phyloP scores from a whole-genome alignment of 192 early-diverging fungal species.

The Umbelopsis vinacea region DNA sequence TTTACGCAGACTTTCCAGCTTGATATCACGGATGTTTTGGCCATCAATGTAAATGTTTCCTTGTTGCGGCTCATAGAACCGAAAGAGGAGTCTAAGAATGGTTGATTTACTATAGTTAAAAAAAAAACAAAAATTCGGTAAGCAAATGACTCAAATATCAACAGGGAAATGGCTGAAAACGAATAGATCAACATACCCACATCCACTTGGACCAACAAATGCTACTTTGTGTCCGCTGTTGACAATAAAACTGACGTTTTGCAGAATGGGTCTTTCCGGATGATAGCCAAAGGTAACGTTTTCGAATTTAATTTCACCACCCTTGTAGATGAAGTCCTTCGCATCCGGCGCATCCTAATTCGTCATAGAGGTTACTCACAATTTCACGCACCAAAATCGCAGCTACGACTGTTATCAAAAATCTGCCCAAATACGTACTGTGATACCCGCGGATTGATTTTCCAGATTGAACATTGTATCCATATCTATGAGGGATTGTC shows the following conservation, averaged over 20 bases:
- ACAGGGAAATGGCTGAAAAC: slow-evolving; percentile 42
- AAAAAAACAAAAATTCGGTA: slow-evolving; percentile 52
- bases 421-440: slow-evolving; percentile 50
- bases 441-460: slow-evolving; percentile 46
- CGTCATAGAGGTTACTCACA: no score
- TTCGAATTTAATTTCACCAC: slow-evolving; percentile 85
- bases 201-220: slow-evolving; percentile 93
- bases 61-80: slow-evolving; percentile 87
- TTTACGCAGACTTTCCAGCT: slow-evolving; percentile 77
- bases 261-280: slow-evolving; percentile 59
- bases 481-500: slow-evolving; percentile 97
- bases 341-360: slow-evolving; percentile 62
- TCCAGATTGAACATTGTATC: slow-evolving; percentile 93
- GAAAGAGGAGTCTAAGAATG: slow-evolving; percentile 83
- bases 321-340: slow-evolving; percentile 55
- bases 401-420: not conserved
- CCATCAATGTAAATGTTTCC: slow-evolving; percentile 88
- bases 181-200: slow-evolving; percentile 68
- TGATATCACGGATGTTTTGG: slow-evolving; percentile 79
- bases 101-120: slow-evolving; percentile 74
- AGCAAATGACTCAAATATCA: slow-evolving; percentile 36
- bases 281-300: slow-evolving; percentile 92
- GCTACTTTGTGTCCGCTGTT: slow-evolving; percentile 86
- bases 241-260: slow-evolving; percentile 78
- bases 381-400: slow-evolving; percentile 23